Conservation (phyloP, 148 eudicot genomes). For the Vaccinium myrtillus region DNA sequence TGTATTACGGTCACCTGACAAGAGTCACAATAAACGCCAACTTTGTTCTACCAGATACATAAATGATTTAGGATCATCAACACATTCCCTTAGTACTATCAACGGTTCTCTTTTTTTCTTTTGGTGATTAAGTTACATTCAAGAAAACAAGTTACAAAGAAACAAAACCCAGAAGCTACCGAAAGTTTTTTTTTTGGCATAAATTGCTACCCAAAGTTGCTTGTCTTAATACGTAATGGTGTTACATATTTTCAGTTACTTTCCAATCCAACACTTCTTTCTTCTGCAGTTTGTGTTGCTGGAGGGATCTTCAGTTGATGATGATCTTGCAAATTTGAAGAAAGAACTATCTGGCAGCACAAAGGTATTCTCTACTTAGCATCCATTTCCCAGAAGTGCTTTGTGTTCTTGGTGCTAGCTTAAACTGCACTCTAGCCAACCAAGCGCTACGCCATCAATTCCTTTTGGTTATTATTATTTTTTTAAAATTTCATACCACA, state of each 20-base stretch:
- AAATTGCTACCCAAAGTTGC: neutral
- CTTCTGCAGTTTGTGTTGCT: constrained; percentile 79
- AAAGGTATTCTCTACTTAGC: constrained; percentile 46
- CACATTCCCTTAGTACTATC: neutral
- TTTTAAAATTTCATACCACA: neutral
- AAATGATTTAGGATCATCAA: neutral
- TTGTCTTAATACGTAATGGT: neutral
- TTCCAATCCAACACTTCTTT: constrained; percentile 17
- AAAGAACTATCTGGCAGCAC: constrained; percentile 68
- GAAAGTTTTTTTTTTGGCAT: too few species aligned
- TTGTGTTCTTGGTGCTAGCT: constrained; percentile 9
- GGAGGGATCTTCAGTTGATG: constrained; percentile 89
- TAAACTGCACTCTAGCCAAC: neutral
- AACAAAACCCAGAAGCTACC: neutral
- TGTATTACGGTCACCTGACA: neutral
- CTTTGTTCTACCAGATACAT: neutral
- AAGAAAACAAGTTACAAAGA: neutral
- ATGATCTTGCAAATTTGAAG: constrained; percentile 79
- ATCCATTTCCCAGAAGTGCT: constrained; percentile 6
- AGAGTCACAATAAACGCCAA: neutral
- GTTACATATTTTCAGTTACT: neutral
- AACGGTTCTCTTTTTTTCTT: neutral
- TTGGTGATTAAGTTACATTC: neutral
- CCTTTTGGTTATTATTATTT: neutral
- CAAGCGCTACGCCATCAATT: neutral